Conservation (phyloP, 306 rosid genomes). For the Ceratonia siliqua region DNA sequence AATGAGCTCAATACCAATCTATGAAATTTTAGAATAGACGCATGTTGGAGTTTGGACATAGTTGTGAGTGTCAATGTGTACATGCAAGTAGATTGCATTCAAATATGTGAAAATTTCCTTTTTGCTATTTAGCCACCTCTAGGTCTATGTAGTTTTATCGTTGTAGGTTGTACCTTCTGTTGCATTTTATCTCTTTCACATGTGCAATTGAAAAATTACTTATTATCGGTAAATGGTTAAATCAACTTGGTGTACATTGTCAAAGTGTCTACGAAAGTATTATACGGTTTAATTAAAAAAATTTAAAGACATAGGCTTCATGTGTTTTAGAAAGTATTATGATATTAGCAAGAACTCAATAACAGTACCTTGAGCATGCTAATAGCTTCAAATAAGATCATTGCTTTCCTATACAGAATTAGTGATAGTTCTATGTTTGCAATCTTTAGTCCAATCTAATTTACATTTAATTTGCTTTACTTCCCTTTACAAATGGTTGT, state of each 20-base stretch:
- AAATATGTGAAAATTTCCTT: not conserved
- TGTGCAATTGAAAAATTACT: not conserved
- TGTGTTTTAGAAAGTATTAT: not conserved
- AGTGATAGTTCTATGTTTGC: constrained; percentile 1
- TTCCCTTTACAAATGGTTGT: constrained; percentile 14
- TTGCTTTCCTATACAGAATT: constrained; percentile 21
- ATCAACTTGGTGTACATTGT: not conserved
- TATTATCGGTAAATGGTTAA: not conserved
- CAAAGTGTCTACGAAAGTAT: not conserved
- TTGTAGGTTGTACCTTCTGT: not conserved
- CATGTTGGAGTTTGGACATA: constrained; percentile 22
- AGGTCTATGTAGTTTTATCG: not conserved
- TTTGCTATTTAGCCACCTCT: not conserved
- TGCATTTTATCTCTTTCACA: not conserved
- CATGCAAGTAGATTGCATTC: not conserved
- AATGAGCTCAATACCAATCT: not conserved
- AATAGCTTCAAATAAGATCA: constrained; percentile 8
- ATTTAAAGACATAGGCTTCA: not conserved
- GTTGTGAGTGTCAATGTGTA: not conserved
- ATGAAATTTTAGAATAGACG: not conserved
- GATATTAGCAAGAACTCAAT: constrained; percentile 6
- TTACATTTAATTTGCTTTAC: constrained; percentile 17
- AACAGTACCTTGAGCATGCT: constrained; percentile 8
- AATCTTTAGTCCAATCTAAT: not conserved
- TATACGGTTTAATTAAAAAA: not conserved